Base-by-base conservation (phyloP, 1,284 basidiomycete genomes). In the Gymnopus androsaceus region DNA sequence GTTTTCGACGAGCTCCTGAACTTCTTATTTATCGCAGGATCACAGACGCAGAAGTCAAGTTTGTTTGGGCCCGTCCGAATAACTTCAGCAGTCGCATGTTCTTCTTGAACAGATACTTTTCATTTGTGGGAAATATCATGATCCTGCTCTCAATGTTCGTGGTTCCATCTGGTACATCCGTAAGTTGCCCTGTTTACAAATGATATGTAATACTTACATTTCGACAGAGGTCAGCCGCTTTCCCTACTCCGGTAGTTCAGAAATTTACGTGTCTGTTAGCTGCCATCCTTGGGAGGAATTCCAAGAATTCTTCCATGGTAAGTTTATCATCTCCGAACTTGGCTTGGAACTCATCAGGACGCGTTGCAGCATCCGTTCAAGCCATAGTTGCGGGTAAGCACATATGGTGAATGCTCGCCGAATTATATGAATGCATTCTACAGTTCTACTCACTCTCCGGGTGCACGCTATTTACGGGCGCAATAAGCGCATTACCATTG, bases 221-320 rank as follows among this genome's bases (percentile, higher is more conserved):
- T n/a, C 6, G 46, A 14, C 21, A 48, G 46, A 48, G 46, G 46
- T 48, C 1, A 25, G 46, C 21, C 15, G 2, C 33, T 33, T 17
- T 17, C 11, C 31, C 4, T 17, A n/a, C 5, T n/a, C 15, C 19
- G 25, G 33, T 3, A 2, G 3, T 5, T 48, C 31, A 36, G 6
- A 14, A 36, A 36, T n/a, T 15, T 21, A 48, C 17, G 12, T 4
- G 23, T 47, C 25, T 19, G 11, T 3, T n/a, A 48, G 46, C 31
- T 48, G 46, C 17, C 33, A 48, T 48, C 46, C 46, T 27, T 48
- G 46, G 46, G 46, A 48, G 7, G 31, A 48, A n/a, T 36, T 48
- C 17, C 46, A 48, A 36, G 17, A 34, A 17, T 48, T 48, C 21
- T 48, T 48, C 21, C 46, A 48, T 48, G 46, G 46, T 25, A n/a